phyloP scores from a whole-genome alignment of 305 asterid species.

The Rubia tinctorum region DNA sequence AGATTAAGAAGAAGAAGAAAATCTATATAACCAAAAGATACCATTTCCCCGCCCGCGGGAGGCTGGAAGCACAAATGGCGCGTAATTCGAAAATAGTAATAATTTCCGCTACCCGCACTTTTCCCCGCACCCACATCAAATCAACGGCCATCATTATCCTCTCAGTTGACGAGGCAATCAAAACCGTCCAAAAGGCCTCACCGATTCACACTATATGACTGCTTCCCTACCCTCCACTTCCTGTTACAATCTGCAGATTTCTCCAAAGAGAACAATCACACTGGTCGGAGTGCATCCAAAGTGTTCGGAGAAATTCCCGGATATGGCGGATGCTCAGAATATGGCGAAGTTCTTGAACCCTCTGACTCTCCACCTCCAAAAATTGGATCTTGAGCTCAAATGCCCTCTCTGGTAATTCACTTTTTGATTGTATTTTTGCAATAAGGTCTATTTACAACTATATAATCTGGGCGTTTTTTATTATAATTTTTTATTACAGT shows the following conservation, averaged over 20 bases:
- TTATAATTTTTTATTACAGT: constrained; percentile 36
- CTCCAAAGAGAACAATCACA: background rate
- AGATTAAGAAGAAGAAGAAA: no score
- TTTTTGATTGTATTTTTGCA: background rate
- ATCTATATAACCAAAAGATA: no score
- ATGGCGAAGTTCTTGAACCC: constrained; percentile 53
- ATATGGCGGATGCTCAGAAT: constrained; percentile 43
- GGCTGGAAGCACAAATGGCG: background rate
- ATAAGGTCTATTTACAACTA: background rate
- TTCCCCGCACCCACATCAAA: background rate
- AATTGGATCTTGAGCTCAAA: constrained; percentile 79
- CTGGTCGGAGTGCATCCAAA: background rate
- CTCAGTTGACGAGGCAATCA: constrained; percentile 5
- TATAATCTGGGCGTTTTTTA: background rate
- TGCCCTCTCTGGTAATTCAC: constrained; percentile 66
- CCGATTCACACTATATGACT: background rate
- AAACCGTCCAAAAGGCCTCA: constrained; percentile 6
- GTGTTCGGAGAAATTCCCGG: background rate
- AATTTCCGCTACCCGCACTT: background rate
- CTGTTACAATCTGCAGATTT: background rate
- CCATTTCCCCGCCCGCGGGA: background rate
- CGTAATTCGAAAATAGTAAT: constrained; percentile 6
- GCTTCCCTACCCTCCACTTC: background rate
- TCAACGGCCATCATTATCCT: background rate
- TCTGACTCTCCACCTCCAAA: constrained; percentile 66